These are phyloP conservation scores for Termitomyces sp. DNA, from an alignment of 768 basidiomycete genomes.

Conservation along the genomic window DNA sequence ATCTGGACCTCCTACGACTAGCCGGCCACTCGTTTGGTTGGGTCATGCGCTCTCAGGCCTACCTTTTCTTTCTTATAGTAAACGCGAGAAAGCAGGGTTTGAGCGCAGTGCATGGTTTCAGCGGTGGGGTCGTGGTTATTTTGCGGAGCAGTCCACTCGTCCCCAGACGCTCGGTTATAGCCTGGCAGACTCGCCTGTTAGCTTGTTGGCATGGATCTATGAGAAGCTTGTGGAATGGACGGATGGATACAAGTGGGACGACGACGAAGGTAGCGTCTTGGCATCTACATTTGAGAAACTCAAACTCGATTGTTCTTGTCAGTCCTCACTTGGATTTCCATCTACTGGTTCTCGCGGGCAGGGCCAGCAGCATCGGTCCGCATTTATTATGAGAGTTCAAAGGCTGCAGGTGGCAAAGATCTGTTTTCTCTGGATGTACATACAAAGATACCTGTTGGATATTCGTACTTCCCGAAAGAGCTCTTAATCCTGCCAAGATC, in stretches of 20 bases:
- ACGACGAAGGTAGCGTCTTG: constrained; percentile 42
- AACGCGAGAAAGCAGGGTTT: constrained; percentile 29
- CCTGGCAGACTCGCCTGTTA: constrained; percentile 53
- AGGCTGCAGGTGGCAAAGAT: constrained; percentile 6
- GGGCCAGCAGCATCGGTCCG: constrained; percentile 54
- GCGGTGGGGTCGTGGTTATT: constrained; percentile 32
- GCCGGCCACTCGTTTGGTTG: constrained; percentile 21
- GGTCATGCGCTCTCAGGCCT: constrained; percentile 20
- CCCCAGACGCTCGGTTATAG: constrained; percentile 52
- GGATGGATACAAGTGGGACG: constrained; percentile 34
- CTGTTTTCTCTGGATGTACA: neutral
- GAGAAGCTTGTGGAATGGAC: constrained; percentile 46
- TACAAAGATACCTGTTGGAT: constrained; percentile 37
- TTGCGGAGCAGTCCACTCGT: constrained; percentile 34
- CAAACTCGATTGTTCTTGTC: neutral
- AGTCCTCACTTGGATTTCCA: constrained; percentile 61
- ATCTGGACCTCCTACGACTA: constrained; percentile 16
- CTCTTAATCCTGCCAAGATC: constrained; percentile 24
- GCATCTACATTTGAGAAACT: neutral
- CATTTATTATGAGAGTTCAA: constrained; percentile 50
- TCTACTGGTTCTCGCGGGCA: constrained; percentile 54
- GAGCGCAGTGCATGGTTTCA: constrained; percentile 25
- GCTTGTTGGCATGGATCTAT: constrained; percentile 49
- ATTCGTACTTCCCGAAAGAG: constrained; percentile 51
- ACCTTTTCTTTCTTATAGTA: constrained; percentile 15